A percentile compares a stretch with the other conserved stretches of the same genome.
Evolutionary conservation across 129 eudicot genomes (phyloP).

Genomic region (Centrapalus pauciflorus): DNA sequence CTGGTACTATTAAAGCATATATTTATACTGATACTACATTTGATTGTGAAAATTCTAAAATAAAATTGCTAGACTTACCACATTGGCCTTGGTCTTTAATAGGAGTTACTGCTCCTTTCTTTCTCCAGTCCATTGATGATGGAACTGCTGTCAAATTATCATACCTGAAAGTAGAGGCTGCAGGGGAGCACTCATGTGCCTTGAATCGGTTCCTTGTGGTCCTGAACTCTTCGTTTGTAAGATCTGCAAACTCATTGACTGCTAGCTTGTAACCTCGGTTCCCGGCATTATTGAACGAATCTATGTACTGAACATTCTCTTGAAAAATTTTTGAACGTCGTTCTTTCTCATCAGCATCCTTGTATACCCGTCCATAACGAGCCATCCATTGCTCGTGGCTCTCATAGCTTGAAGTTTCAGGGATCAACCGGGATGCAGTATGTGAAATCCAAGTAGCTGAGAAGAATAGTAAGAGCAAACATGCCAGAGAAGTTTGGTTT

Average conservation of each 20-base stretch:
- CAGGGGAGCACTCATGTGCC: slow-evolving; percentile 17
- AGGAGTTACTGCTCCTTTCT: slow-evolving; percentile 18
- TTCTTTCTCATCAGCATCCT: slow-evolving; percentile 5
- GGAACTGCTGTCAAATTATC: slow-evolving; percentile 15
- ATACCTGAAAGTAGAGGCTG: neutral
- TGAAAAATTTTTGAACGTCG: slow-evolving; percentile 5
- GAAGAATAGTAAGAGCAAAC: slow-evolving; percentile 16
- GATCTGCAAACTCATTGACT: slow-evolving; percentile 21
- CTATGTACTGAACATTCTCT: slow-evolving; percentile 9
- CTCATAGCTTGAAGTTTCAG: slow-evolving; percentile 2
- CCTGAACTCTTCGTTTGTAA: slow-evolving; percentile 18
- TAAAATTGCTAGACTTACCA: slow-evolving; percentile 15
- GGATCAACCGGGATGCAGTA: slow-evolving; percentile 16
- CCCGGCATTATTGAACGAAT: slow-evolving; percentile 7
- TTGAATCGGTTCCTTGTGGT: slow-evolving; percentile 6
- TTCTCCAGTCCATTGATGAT: slow-evolving; percentile 27
- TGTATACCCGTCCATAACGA: slow-evolving; percentile 25
- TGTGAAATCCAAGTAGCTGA: slow-evolving; percentile 11
- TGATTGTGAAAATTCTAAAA: neutral
- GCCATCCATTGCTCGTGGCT: slow-evolving; percentile 33
- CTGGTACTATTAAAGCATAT: neutral
- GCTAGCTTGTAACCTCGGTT: slow-evolving; percentile 2
- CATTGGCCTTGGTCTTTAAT: slow-evolving; percentile 37
- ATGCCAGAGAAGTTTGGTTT: neutral
- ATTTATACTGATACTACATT: neutral